phyloP scores from a whole-genome alignment of 2,329 filamentous ascomycete species.

The Colletotrichum chlorophyti region DNA sequence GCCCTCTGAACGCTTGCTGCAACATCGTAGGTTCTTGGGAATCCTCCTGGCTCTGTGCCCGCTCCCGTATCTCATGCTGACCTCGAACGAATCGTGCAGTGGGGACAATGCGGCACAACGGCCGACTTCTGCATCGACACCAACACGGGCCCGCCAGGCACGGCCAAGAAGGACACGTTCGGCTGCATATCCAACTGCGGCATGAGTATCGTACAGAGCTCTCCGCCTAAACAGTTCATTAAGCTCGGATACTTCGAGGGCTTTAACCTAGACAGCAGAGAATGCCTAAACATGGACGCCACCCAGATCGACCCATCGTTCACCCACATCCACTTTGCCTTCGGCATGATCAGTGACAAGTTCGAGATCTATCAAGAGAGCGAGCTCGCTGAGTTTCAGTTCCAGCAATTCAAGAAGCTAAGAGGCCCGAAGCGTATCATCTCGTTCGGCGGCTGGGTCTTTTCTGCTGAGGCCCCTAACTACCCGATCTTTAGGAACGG shows the following conservation, averaged over 20 bases:
- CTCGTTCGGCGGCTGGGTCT: constrained; percentile 51
- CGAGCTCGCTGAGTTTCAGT: constrained; percentile 33
- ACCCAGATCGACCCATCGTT: constrained; percentile 4
- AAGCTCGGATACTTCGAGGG: constrained; percentile 42
- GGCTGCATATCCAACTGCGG: constrained; percentile 28
- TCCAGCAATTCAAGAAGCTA: constrained; percentile 37
- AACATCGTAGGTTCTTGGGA: constrained; percentile 30
- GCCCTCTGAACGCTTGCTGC: constrained; percentile 49
- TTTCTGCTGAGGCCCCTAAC: constrained; percentile 42
- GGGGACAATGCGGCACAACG: constrained; percentile 53
- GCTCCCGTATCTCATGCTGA: neutral
- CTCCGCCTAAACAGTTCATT: neutral
- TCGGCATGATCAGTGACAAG: constrained; percentile 34
- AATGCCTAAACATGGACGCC: constrained; percentile 41
- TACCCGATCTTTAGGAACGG: constrained; percentile 46
- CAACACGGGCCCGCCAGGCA: constrained; percentile 31
- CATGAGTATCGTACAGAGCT: constrained; percentile 10
- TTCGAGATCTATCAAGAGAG: constrained; percentile 20
- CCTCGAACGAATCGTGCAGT: too few species aligned
- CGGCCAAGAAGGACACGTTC: constrained; percentile 30
- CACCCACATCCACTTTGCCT: constrained; percentile 43
- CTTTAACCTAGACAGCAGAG: neutral
- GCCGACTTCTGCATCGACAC: constrained; percentile 48
- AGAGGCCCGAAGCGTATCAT: constrained; percentile 45
- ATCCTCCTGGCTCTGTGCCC: neutral